Conservation (phyloP, 164 flowering plant genomes). For the Pachysandra terminalis region DNA sequence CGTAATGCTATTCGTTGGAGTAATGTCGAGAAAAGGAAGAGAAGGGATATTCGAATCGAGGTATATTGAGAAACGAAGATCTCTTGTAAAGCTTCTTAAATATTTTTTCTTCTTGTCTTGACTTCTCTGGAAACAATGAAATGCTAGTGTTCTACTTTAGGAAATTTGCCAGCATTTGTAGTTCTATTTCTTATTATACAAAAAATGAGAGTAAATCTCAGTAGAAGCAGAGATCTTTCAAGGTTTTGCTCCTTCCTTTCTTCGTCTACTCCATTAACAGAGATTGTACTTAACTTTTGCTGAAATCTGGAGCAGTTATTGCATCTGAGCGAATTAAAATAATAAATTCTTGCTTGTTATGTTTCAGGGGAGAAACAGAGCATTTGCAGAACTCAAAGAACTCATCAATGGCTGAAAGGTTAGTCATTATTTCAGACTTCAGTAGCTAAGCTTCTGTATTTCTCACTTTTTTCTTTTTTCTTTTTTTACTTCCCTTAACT, state of each 20-base stretch:
- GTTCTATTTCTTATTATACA: too few relatives aligned
- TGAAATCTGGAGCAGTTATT: neutral
- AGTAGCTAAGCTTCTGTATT: neutral
- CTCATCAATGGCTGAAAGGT: conserved; percentile 61
- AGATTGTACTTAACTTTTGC: neutral
- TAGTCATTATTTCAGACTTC: conserved; percentile 2
- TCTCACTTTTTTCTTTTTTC: too few relatives aligned
- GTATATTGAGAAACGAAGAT: conserved; percentile 13
- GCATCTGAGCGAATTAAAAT: neutral
- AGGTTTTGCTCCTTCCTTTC: neutral
- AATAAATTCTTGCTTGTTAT: neutral
- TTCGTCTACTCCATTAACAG: neutral
- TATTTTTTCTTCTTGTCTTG: neutral
- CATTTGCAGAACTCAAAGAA: conserved; percentile 35
- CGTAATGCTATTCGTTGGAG: conserved; percentile 25
- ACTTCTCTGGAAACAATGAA: too few relatives aligned
- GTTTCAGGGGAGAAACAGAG: neutral
- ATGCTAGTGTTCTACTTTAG: too few relatives aligned
- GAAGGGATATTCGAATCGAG: conserved; percentile 21
- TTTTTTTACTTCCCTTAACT: neutral
- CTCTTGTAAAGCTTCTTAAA: neutral
- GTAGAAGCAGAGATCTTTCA: conserved; percentile 5
- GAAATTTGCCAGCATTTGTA: too few relatives aligned
- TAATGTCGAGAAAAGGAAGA: conserved; percentile 19
- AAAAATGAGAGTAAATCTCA: too few relatives aligned